These are phyloP conservation scores for Suillus clintonianus DNA, from an alignment of 768 basidiomycete species.

Conservation along the genomic window DNA sequence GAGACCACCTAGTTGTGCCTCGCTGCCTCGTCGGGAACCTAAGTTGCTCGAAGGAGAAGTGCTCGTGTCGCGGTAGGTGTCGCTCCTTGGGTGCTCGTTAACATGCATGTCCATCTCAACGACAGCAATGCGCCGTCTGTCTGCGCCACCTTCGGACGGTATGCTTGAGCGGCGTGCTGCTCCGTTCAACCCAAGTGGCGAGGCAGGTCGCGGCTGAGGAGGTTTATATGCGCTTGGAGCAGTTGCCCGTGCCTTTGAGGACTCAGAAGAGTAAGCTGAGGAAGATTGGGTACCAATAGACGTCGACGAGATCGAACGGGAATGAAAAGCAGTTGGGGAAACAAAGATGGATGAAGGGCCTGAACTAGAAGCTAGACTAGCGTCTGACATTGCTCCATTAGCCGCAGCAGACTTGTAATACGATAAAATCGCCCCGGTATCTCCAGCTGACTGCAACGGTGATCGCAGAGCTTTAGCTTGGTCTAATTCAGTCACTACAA, in stretches of 20 bases:
- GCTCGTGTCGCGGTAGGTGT: constrained; percentile 20
- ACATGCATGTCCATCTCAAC: constrained; percentile 53
- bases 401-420: constrained; percentile 61
- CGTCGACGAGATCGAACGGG: constrained; percentile 8
- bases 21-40: constrained; percentile 42
- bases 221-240: constrained; percentile 23
- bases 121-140: constrained; percentile 68
- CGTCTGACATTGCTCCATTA: constrained; percentile 14
- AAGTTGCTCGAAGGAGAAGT: constrained; percentile 31
- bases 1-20: constrained; percentile 44
- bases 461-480: neutral
- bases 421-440: constrained; percentile 48
- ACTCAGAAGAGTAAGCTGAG: constrained; percentile 55
- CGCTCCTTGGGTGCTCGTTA: constrained; percentile 9
- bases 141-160: constrained; percentile 60
- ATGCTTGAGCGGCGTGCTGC: constrained; percentile 48
- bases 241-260: constrained; percentile 18
- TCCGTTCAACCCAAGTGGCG: constrained; percentile 30
- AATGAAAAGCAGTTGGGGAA: constrained; percentile 5
- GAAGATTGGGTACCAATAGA: constrained; percentile 31
- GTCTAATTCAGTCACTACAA: neutral
- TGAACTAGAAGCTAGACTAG: constrained; percentile 29
- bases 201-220: constrained; percentile 18
- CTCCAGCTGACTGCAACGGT: constrained; percentile 13
- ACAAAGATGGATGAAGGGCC: constrained; percentile 9